A percentile compares a stretch with the other conserved stretches of the same genome.
Conservation (phyloP, 192 early-diverging fungal species). For the Physocladia obscura region DNA sequence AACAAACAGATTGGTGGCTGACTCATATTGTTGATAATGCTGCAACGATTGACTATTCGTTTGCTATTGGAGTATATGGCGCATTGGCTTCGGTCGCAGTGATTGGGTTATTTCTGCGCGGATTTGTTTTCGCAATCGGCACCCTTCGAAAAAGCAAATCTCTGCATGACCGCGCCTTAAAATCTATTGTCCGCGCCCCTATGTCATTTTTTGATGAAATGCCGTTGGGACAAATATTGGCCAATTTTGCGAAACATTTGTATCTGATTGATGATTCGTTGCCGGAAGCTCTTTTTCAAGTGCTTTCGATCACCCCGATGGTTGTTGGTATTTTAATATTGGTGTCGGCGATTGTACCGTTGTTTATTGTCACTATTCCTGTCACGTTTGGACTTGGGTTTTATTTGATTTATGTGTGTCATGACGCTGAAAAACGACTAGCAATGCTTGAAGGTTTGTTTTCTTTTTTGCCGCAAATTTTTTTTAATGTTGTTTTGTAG, state of each 20-base stretch:
- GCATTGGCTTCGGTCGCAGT: constrained; percentile 50
- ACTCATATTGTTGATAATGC: background rate
- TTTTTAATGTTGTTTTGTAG: constrained; percentile 24
- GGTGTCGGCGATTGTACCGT: constrained; percentile 62
- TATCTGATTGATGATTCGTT: constrained; percentile 54
- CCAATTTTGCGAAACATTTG: constrained; percentile 55
- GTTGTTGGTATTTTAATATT: constrained; percentile 58
- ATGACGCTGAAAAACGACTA: constrained; percentile 53
- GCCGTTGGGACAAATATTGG: constrained; percentile 58
- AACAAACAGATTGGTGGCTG: constrained; percentile 44
- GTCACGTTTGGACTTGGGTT: constrained; percentile 37
- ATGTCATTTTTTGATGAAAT: constrained; percentile 62
- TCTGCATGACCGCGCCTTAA: constrained; percentile 52
- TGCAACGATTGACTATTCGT: constrained; percentile 32
- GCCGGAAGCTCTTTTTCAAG: constrained; percentile 53
- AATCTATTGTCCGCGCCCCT: constrained; percentile 45
- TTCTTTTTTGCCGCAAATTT: background rate
- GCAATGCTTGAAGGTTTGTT: constrained; percentile 55
- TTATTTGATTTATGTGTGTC: constrained; percentile 30
- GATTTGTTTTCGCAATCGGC: constrained; percentile 51
- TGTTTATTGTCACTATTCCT: constrained; percentile 52
- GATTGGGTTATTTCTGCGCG: constrained; percentile 53
- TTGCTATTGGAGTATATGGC: constrained; percentile 60
- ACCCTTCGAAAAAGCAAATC: constrained; percentile 52
- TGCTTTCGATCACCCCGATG: constrained; percentile 52